These are phyloP conservation scores for Bisporella sp. DNA, from an alignment of 2,329 filamentous ascomycete genomes.

Conservation along the genomic window DNA sequence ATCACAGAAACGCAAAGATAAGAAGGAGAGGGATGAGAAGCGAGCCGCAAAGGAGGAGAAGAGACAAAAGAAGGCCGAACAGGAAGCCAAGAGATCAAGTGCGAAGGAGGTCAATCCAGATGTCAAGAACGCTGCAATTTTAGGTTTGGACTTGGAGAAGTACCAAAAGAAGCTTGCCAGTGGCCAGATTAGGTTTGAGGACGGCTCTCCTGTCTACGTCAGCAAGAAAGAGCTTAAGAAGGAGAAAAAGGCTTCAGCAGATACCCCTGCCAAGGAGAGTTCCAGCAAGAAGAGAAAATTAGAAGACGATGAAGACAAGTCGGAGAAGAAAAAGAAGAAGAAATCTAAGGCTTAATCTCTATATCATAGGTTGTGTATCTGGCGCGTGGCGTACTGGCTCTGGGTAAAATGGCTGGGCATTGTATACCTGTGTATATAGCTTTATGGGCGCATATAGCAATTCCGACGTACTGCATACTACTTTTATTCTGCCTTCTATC, in stretches of 20 bases:
- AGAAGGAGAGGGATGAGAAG: constrained; percentile 29
- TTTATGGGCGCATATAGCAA: background rate
- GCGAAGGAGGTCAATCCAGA: constrained; percentile 25
- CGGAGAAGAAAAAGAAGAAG: constrained; percentile 54
- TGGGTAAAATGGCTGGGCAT: background rate
- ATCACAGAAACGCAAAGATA: constrained; percentile 32
- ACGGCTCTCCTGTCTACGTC: constrained; percentile 59
- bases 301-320: constrained; percentile 50
- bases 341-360: constrained; percentile 23
- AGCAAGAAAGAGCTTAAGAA: constrained; percentile 77
- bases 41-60: constrained; percentile 12
- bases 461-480: too few relatives aligned
- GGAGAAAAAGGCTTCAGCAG: constrained; percentile 39
- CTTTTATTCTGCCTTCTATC: too few relatives aligned
- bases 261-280: constrained; percentile 37
- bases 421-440: background rate
- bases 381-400: background rate
- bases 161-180: constrained; percentile 74
- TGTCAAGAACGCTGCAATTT: constrained; percentile 50
- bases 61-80: constrained; percentile 22
- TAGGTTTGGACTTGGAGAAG: constrained; percentile 66
- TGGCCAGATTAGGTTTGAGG: constrained; percentile 63
- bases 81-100: constrained; percentile 36
- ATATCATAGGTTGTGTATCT: constrained; percentile 15
- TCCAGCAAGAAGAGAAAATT: constrained; percentile 65